Conservation (phyloP, 2,329 filamentous ascomycete genomes). For the Alternaria brassicicola region DNA sequence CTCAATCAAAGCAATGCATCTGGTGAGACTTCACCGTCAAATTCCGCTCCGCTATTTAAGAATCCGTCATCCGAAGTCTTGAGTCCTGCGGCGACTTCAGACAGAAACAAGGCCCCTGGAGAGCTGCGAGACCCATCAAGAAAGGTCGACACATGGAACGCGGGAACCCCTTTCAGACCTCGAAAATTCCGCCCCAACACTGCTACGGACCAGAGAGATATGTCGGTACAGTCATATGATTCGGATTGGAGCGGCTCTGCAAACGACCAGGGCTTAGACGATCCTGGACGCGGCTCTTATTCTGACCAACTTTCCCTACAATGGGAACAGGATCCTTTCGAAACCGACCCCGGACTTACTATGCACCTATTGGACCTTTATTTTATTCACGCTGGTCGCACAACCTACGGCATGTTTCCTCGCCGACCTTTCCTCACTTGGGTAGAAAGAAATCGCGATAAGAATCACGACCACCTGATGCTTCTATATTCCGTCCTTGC, state of each 20-base stretch:
- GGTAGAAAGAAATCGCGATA: conserved; percentile 57
- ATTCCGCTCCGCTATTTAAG: conserved; percentile 40
- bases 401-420: conserved; percentile 63
- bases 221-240: conserved; percentile 44
- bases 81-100: conserved; percentile 37
- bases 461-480: conserved; percentile 63
- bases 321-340: conserved; percentile 62
- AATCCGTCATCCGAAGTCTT: conserved; percentile 38
- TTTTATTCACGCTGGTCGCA: conserved; percentile 62
- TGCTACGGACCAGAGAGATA: conserved; percentile 33
- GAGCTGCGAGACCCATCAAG: conserved; percentile 39
- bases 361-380: conserved; percentile 61
- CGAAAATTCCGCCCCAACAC: conserved; percentile 35
- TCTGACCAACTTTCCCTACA: conserved; percentile 46
- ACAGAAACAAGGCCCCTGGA: conserved; percentile 38
- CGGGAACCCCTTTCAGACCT: conserved; percentile 33
- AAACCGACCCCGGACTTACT: conserved; percentile 56
- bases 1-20: conserved; percentile 43
- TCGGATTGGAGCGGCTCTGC: conserved; percentile 44
- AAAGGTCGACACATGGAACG: conserved; percentile 38
- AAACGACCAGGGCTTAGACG: conserved; percentile 37
- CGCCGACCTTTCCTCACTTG: conserved; percentile 60
- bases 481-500: conserved; percentile 66
- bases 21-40: conserved; percentile 42
- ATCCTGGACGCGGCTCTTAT: conserved; percentile 38